Percentiles rank a stretch among this genome's conserved stretches.
Evolutionary conservation across 495 filamentous ascomycete species (phyloP).

Genomic region (Podospora anserina): DNA sequence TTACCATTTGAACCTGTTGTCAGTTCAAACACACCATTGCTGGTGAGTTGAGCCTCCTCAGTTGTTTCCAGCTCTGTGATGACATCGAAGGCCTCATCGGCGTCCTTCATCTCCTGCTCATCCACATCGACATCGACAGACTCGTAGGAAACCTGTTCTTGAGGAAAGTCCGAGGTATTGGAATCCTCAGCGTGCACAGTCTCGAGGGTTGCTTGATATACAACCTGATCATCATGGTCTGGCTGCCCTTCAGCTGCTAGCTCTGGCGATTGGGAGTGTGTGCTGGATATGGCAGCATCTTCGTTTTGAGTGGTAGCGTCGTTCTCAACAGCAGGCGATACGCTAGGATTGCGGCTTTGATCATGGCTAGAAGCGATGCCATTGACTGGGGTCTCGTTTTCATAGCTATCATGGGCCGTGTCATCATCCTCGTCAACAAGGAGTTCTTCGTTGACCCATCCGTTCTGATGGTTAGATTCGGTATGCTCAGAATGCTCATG

Average conservation of each 20-base stretch:
- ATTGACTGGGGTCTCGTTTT: conserved; percentile 1
- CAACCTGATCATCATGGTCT: not conserved
- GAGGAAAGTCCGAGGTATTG: not conserved
- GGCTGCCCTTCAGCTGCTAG: not conserved
- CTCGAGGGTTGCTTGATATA: not conserved
- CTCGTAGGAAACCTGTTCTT: not conserved
- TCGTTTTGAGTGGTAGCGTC: not conserved
- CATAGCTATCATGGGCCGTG: not conserved
- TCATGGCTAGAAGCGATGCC: conserved; percentile 9
- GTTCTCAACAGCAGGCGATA: not conserved
- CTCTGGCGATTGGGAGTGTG: not conserved
- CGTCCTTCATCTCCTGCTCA: conserved; percentile 4
- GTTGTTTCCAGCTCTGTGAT: not conserved
- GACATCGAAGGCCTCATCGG: not conserved
- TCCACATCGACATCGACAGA: not conserved
- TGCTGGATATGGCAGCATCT: not conserved
- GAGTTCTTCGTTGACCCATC: not conserved
- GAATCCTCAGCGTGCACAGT: not conserved
- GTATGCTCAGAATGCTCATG: conserved; percentile 9
- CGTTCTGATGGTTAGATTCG: conserved; percentile 18
- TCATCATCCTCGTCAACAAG: conserved; percentile 2
- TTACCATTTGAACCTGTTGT: conserved; percentile 29
- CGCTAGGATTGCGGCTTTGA: not conserved
- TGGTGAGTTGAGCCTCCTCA: conserved; percentile 5
- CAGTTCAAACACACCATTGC: conserved; percentile 6